Evolutionary conservation across 192 early-diverging fungal genomes (phyloP), one percentile per base, ranked within the genome.

Genomic region (Coemansia pectinata): DNA sequence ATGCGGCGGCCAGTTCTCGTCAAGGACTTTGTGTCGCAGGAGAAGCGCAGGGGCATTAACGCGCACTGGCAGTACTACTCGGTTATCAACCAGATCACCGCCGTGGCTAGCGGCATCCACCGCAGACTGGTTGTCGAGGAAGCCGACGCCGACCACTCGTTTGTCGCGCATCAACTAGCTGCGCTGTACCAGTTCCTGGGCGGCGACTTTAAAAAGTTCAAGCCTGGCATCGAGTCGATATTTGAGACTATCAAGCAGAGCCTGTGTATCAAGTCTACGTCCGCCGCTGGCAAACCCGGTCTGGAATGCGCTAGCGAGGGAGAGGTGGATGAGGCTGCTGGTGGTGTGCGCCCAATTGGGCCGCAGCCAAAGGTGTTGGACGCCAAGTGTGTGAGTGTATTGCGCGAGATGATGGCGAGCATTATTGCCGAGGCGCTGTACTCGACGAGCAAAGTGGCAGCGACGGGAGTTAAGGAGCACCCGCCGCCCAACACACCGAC

Each of bases 31-130:
- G 73, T 76, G 10, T 70, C 81, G 59, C 72, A 78, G 57, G 70
- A 79, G 59, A 74, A 76, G 38, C 81, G 73, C 65, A 70, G 63
- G 65, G 81, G 81, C 5, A 83, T 83, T 63, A 79, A 83, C 15
- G 81, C 81, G 47, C 81, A 83, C 68, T 83, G 76, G 81, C 81
- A 83, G 70, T 83, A 83, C 67, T 78, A 78, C 69, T 79, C 77
- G 57, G 81, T 83, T 17, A 83, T 83, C 64, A 83, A 83, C 67
- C 81, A 83, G 65, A 78, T 83, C 10, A 67, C 66, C 1, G 61
- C 53, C 0, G 81, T 83, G 5, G 81, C 81, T 14, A 78, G 76
- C 55, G 60, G 63, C 12, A 83, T 83, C 41, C 73, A 83, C 38
- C 73, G 67, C 40, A 73, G 45, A 48, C 67, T 83, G 44, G 44